Base-by-base conservation (phyloP, 495 filamentous ascomycete species). In the Tuber indicum region DNA sequence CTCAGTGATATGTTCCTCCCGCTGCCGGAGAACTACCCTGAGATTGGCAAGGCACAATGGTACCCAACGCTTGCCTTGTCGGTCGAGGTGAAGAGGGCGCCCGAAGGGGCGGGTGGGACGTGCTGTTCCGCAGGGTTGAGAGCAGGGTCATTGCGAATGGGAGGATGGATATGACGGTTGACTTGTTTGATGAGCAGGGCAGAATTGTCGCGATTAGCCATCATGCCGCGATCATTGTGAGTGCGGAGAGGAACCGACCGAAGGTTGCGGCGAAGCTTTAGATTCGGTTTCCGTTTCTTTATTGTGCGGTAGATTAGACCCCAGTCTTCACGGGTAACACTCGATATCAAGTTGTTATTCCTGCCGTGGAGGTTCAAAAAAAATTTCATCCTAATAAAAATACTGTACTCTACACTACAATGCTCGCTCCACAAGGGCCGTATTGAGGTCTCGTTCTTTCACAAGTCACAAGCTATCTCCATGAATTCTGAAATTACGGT, bases 21-120 rank as follows among this genome's bases (percentile, higher is more conserved):
- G 5, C 45, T 83, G 21, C 81, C 81, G 2, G 81, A 82, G 43
- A 83, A 80, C 36, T 81, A 82, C 46, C 77, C 16, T 77, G 79
- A 17, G 81, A 86, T 36, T 79, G 83, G 74, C 74, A 83, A 4
- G 58, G 74, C 42, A 41, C 71, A 87, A 80, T 95, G 93, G 93
- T 95, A 94, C 85, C 93, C 92, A 0, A 96, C 92, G 4, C 84
- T 96, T 23, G 86, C 91, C 36, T 84, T 93, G 84, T 90, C 89
- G 77, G 76, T 93, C 42, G 91, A 93, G 77, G 84, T 91, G 72
- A 93, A 93, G 85, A 89, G 88, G 79, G 80, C 84, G 23, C 83
- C 93, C 70, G 90, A 90, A 9, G 82, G 84, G 85, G 85, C 42
- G 91, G 91, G 0, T 88, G 87, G 58, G 87, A 91, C 78, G 93